These are phyloP conservation scores for Tulasnella calospora DNA, from an alignment of 768 basidiomycete genomes.

Conservation along the genomic window DNA sequence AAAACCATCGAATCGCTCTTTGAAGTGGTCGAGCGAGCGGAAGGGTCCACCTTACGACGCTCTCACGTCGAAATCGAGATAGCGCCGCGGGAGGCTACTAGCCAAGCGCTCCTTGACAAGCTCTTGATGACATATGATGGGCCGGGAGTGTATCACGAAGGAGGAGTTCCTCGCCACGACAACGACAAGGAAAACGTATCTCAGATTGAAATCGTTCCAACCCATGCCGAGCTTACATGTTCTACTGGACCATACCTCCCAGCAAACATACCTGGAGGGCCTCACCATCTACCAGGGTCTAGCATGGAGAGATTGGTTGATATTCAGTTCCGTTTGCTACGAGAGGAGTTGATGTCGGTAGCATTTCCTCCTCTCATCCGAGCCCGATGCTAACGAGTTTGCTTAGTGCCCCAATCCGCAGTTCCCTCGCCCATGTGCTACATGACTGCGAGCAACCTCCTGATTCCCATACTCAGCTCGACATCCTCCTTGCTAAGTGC, in stretches of 20 bases:
- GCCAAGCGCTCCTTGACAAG: slow-evolving; percentile 42
- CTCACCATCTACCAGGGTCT: slow-evolving; percentile 53
- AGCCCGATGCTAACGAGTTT: not conserved
- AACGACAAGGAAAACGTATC: slow-evolving; percentile 57
- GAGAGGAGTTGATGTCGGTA: slow-evolving; percentile 64
- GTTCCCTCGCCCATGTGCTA: slow-evolving; percentile 47
- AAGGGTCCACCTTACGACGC: slow-evolving; percentile 24
- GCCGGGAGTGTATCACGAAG: slow-evolving; percentile 48
- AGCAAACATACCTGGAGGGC: slow-evolving; percentile 53
- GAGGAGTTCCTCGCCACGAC: slow-evolving; percentile 56
- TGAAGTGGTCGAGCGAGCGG: slow-evolving; percentile 51
- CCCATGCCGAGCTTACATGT: slow-evolving; percentile 57
- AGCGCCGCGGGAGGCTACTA: not conserved
- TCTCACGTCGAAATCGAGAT: slow-evolving; percentile 29
- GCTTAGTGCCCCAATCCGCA: slow-evolving; percentile 50
- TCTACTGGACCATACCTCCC: slow-evolving; percentile 54
- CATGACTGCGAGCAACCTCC: slow-evolving; percentile 41
- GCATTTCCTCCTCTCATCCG: not conserved
- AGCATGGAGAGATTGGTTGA: slow-evolving; percentile 67
- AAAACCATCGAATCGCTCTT: slow-evolving; percentile 36
- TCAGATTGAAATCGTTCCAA: slow-evolving; percentile 63
- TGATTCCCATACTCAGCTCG: slow-evolving; percentile 20
- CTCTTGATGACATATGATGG: slow-evolving; percentile 47
- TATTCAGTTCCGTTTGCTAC: slow-evolving; percentile 66
- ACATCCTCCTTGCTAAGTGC: slow-evolving; percentile 22